Evolutionary conservation across 2,329 filamentous ascomycete species (phyloP), one percentile per base, ranked within the genome.

Genomic region (Colletotrichum sp.): DNA sequence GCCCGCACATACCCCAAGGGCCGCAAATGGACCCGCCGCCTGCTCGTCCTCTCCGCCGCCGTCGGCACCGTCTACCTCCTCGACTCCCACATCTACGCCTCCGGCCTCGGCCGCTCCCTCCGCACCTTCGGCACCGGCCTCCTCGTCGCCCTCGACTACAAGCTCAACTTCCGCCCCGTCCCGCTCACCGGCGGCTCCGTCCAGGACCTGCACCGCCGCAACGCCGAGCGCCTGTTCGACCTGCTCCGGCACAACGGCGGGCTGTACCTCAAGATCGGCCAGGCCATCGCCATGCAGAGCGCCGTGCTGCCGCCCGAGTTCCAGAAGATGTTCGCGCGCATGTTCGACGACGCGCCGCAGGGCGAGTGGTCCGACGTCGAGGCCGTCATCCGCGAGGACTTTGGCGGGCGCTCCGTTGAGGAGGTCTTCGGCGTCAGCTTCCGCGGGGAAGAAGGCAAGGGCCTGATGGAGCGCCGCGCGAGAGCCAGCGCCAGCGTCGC

Each of bases 321-420:
- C 80, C 96, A 98, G 87, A 93, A 93, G 81, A 98, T 98, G 96
- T 99, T 99, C 82, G 89, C 94, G 26, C 91, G 94, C 81, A 98
- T 99, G 95, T 99, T 98, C 83, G 97, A 98, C 82, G 96, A 98
- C 86, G 97, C 97, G 77, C 96, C 96, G 48, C 96, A 98, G 88
- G 97, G 98, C 82, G 89, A 90, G 56, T 98, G 96, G 96, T 90
- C 88, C 78, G 95, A 96, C 66, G 93, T 98, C 3, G 94, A 98
- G 86, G 91, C 89, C 81, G 96, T 98, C 14, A 94, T 99, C 55
- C 88, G 91, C 26, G 92, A 97, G 83, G 97, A 98, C 80, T 98
- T 98, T 87, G 94, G 91, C n/a, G 91, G 93, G 5, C 93, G 92
- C 83, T 92, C 92, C 28, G 92, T 94, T 0, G 95, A 98, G 85